Evolutionary conservation across 2,329 filamentous ascomycete genomes (phyloP), one percentile per base, ranked within the genome.

Genomic region (Fusarium chlamydosporum): DNA sequence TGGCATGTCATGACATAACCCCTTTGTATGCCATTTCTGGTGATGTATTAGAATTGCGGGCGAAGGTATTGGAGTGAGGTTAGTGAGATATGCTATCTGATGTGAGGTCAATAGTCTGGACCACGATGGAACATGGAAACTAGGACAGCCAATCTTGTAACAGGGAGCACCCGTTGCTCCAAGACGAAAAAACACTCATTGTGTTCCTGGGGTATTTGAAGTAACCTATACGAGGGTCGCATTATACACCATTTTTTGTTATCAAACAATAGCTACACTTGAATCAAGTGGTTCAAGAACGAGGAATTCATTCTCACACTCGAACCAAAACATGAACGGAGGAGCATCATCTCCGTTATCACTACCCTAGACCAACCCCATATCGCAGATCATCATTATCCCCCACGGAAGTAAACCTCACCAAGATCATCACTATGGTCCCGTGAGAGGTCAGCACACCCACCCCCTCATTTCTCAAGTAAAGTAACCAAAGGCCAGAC

Each of bases 401-500:
- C 65, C 61, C 61, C 66, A 67, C 64, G 56, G 33, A 45, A 40
- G 4, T 8, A n/a, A 63, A 46, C 33, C 47, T 61, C 55, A 56
- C 34, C 52, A 41, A 42, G 35, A 67, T 67, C 66, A 67, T 46
- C 61, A 63, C 50, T 54, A 53, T 37, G 66, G 61, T 70, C 66
- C 50, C 62, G 66, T 69, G 67, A 67, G 53, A 69, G 53, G 52
- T 67, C 53, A 70, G 29, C 61, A 70, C 66, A 68, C 65, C 65
- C 65, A 62, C 58, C 42, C 13, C 34, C 27, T 40, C 38, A 31
- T 40, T 26, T 23, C 35, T 34, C 23, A 43, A 13, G 42, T 31
- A 18, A 26, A 20, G 23, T 20, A 27, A 15, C 31, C 43, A 18
- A 58, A 41, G 48, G 46, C 66, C n/a, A 67, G 63, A 66, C 45